phyloP scores from a whole-genome alignment of 257 asterid species.

The Rehmannia glutinosa region DNA sequence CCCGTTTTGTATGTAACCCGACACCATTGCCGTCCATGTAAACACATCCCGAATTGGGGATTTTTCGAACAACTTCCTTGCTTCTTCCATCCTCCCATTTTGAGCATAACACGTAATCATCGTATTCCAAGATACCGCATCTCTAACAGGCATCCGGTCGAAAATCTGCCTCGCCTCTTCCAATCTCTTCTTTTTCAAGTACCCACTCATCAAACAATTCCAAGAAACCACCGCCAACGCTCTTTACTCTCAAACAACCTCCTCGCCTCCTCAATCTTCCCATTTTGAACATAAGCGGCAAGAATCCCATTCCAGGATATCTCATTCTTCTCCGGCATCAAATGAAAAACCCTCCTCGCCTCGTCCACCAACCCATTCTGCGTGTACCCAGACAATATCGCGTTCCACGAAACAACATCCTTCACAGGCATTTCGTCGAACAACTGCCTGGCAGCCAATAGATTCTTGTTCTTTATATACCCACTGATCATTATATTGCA shows the following conservation, averaged over 20 bases:
- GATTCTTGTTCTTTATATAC: slow-evolving; percentile 49
- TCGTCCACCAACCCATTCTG: slow-evolving; percentile 74
- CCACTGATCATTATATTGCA: slow-evolving; percentile 85
- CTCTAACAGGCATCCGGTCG: slow-evolving; percentile 68
- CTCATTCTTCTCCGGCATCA: slow-evolving; percentile 78
- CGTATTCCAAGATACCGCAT: slow-evolving; percentile 84
- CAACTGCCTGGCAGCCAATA: slow-evolving; percentile 58
- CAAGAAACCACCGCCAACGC: slow-evolving; percentile 80
- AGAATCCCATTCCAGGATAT: slow-evolving; percentile 95
- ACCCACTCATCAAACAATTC: slow-evolving; percentile 97
- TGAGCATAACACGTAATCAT: slow-evolving; percentile 84
- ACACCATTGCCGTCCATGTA: slow-evolving; percentile 90
- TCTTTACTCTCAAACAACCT: slow-evolving; percentile 68
- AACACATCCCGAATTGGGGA: slow-evolving; percentile 69
- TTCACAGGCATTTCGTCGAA: slow-evolving; percentile 75
- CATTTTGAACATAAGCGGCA: slow-evolving; percentile 77
- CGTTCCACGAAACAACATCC: slow-evolving; percentile 90
- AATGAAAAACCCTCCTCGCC: slow-evolving; percentile 62
- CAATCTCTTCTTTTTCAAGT: slow-evolving; percentile 72
- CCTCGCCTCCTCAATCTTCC: slow-evolving; percentile 78
- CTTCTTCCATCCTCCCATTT: slow-evolving; percentile 58
- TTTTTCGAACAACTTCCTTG: slow-evolving; percentile 63
- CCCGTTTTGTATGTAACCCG: slow-evolving; percentile 82
- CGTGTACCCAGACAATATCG: slow-evolving; percentile 83
- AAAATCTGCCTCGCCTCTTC: slow-evolving; percentile 63